Evolutionary conservation across 2,329 filamentous ascomycete genomes (phyloP), one percentile per base, ranked within the genome.

Genomic region (Aspergillus sp.): DNA sequence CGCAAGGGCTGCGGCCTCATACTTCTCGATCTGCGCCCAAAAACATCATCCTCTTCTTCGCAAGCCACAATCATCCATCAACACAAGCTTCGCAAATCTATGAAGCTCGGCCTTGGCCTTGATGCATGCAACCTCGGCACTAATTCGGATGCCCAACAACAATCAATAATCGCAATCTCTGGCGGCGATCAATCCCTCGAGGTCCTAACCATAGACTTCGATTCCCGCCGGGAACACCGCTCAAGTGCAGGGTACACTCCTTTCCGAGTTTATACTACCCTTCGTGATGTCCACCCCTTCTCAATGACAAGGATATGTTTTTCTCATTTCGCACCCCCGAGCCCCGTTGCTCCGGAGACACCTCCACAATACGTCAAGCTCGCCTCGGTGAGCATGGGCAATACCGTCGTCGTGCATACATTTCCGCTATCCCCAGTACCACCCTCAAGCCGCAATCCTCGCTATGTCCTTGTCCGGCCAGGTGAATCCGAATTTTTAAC

Each of bases 81-180:
- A 44, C 83, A 84, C 64, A 82, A 80, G 55, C 81, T 96, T 35
- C 86, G 90, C 15, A 83, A 81, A 54, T 82, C 82, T 55, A 84
- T 95, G 61, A 88, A 87, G 57, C 88, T 90, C 56, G 90, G 90
- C 4, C 89, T 90, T 0, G 89, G 89, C 9, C 81, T 98, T 51
- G 90, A 95, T 51, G 86, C 93, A 50, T 86, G 86, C 59, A 85
- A 88, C 57, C 81, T 97, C 9, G 82, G 84, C 9, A 77, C 84
- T 6, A 73, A 81, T 5, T 76, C 82, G 1, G 78, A 85, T 52
- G 84, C 84, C 52, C 86, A 89, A 58, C 84, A 87, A 47, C 91
- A 97, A 74, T 89, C 91, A 63, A 84, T 89, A 47, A 82, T 96
- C 63, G 93, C 92, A 6, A 86, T 96, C 14, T 90, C 90, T 3